These are phyloP conservation scores for Xylariaceae sp. DNA, from an alignment of 2,329 filamentous ascomycete genomes.

Conservation along the genomic window DNA sequence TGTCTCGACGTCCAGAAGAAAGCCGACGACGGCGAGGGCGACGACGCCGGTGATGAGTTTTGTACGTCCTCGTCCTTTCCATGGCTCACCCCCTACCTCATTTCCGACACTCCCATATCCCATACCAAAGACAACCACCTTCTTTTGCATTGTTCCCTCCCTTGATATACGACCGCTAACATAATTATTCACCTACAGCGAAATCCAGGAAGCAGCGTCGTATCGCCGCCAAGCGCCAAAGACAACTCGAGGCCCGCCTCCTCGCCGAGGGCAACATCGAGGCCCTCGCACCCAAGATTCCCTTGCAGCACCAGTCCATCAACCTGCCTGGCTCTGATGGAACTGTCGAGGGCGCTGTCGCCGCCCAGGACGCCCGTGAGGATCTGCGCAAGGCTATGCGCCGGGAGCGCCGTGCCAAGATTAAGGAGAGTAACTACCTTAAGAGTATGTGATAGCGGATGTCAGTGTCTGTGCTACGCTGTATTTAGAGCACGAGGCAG, in stretches of 20 bases:
- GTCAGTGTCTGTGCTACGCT: too few relatives aligned
- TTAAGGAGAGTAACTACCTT: conserved; percentile 84
- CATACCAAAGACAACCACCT: background rate
- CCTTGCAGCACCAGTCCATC: conserved; percentile 71
- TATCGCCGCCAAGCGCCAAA: conserved; percentile 62
- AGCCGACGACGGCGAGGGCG: conserved; percentile 42
- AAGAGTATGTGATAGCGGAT: conserved; percentile 63
- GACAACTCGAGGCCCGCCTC: conserved; percentile 52
- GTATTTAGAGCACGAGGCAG: too few relatives aligned
- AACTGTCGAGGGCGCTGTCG: conserved; percentile 40
- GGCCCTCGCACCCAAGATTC: conserved; percentile 63
- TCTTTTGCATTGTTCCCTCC: background rate
- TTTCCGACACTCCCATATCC: background rate
- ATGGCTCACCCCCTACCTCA: background rate
- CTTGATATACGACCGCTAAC: too few relatives aligned
- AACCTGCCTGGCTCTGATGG: conserved; percentile 58
- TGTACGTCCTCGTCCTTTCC: conserved; percentile 51
- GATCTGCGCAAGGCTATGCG: conserved; percentile 69
- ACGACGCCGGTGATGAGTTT: conserved; percentile 67
- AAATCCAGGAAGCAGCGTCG: conserved; percentile 82
- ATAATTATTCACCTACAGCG: conserved; percentile 52
- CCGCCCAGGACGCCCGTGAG: conserved; percentile 48
- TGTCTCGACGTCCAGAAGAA: conserved; percentile 62
- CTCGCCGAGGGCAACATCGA: conserved; percentile 63
- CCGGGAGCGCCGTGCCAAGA: conserved; percentile 67